Evolutionary conservation across 2,329 filamentous ascomycete genomes (phyloP), one percentile per base, ranked within the genome.

Genomic region (Penicillium sp.): DNA sequence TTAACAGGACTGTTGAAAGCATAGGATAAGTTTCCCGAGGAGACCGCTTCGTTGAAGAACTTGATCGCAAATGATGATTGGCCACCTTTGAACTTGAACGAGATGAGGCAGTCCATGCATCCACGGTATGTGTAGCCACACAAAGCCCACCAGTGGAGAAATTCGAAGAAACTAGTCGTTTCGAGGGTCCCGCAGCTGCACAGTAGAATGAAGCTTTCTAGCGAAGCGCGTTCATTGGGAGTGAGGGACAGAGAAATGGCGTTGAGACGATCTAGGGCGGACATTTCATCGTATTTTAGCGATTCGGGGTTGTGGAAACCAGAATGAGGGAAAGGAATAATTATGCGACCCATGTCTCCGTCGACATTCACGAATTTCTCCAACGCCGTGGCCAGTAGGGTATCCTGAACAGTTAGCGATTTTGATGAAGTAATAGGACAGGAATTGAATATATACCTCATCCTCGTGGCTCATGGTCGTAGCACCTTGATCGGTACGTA

Each of bases 141-240:
- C 1, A 76, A 62, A 7, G 72, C 78, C 77, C 71, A 80, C 77
- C 76, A 79, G 50, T 77, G 77, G 15, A 81, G 60, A 26, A 80
- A 73, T 46, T 81, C 77, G 41, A 75, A 74, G 51, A 80, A 77
- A 18, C 72, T 75, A 0, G 71, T 75, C 0, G 73, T 76, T 8
- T 74, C 69, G 0, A 78, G 68, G 0, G 72, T 77, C 0, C 65
- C 73, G 4, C 77, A 75, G 43, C 75, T 76, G 52, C 70, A 74
- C 1, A 79, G 69, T 0, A 77, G 63, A 0, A 79, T 61, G 9
- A 77, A 77, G 0, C 68, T 63, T 54, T 79, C 75, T 2, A 79
- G 30, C 2, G 64, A 62, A 2, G 68, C 62, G 1, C 69, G 68
- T 52, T 80, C 78, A n/a, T 75, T 65, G 0, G 70, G 68, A 0